Evolutionary conservation across 2,329 filamentous ascomycete genomes (phyloP).

Genomic region (Ceratocystis albifundus): DNA sequence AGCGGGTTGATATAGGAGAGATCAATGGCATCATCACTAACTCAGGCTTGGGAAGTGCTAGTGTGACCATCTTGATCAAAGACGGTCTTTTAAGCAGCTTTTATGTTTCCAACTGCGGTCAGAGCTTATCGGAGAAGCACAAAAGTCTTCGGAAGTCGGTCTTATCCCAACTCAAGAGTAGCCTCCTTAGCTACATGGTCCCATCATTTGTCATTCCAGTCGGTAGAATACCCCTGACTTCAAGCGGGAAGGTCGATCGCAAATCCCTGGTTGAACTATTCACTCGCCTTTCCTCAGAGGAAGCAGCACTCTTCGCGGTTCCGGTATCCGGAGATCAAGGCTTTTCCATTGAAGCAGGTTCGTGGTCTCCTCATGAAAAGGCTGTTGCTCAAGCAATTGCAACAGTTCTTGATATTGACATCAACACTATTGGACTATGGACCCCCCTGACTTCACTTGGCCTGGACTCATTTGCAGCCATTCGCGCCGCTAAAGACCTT

Average conservation of each 20-base stretch:
- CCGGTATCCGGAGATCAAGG: background rate
- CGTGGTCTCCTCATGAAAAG: slow-evolving; percentile 46
- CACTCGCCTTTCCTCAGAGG: slow-evolving; percentile 28
- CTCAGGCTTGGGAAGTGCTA: slow-evolving; percentile 44
- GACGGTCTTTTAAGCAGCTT: slow-evolving; percentile 55
- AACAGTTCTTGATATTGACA: slow-evolving; percentile 36
- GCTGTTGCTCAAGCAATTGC: slow-evolving; percentile 46
- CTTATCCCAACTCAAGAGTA: slow-evolving; percentile 42
- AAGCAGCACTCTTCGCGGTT: background rate
- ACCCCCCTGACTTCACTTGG: slow-evolving; percentile 69
- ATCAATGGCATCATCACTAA: slow-evolving; percentile 49
- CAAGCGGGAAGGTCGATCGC: slow-evolving; percentile 64
- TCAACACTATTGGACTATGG: slow-evolving; percentile 44
- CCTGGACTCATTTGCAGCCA: slow-evolving; percentile 73
- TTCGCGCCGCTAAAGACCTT: slow-evolving; percentile 52
- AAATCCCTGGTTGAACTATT: slow-evolving; percentile 38
- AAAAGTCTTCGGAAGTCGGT: background rate
- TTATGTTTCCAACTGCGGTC: slow-evolving; percentile 41
- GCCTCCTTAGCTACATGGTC: slow-evolving; percentile 65
- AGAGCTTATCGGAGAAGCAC: background rate
- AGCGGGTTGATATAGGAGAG: slow-evolving; percentile 67
- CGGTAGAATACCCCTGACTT: slow-evolving; percentile 55
- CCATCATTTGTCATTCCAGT: slow-evolving; percentile 64
- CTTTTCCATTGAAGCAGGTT: too few species aligned
- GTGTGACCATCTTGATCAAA: slow-evolving; percentile 49